Base-by-base conservation (phyloP, 1,284 basidiomycete species). In the Meira miltonrushii region DNA sequence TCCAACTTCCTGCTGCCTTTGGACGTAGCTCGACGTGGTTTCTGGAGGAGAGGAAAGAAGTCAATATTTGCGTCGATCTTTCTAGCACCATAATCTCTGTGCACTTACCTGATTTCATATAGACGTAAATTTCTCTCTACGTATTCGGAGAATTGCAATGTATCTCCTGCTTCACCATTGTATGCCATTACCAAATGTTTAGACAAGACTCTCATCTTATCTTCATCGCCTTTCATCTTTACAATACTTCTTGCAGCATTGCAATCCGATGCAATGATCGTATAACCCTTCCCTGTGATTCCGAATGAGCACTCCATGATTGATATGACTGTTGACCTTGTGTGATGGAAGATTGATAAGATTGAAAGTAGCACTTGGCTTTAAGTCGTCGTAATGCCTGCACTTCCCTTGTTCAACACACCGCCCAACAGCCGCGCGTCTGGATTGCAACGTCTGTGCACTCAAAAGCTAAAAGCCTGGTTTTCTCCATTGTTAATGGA, bases 141-240 rank as follows among this genome's bases (percentile, higher is more conserved):
- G 74, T 85, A 99, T 80, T 99, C 94, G 5, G 94, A 89, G 77
- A 98, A 97, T 78, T 97, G 91, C 28, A 95, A 83, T 23, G 95
- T 98, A 78, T 98, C 95, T 62, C 94, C 94, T 58, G 65, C 2
- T 79, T 96, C 92, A 65, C 93, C 93, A 69, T 89, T 89, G 80
- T 88, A 93, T 0, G 92, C 87, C 91, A 98, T 95, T 74, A 95
- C 85, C 17, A 98, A 83, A 79, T 96, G 90, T 41, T 92, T 87
- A 66, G 89, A 88, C 39, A 98, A 84, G 38, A 85, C 84, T 81
- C 92, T 93, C 82, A 94, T 92, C 83, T 98, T 97, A 84, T 98
- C 94, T 81, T 92, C 89, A 81, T 96, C 91, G 37, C 85, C 80
- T 83, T 98, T 96, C 91, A 97, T 95, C 81, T 93, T 94, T 75